These are phyloP conservation scores for Phytopythium montanum DNA, from an alignment of 352 stramenopile species.

Conservation along the genomic window DNA sequence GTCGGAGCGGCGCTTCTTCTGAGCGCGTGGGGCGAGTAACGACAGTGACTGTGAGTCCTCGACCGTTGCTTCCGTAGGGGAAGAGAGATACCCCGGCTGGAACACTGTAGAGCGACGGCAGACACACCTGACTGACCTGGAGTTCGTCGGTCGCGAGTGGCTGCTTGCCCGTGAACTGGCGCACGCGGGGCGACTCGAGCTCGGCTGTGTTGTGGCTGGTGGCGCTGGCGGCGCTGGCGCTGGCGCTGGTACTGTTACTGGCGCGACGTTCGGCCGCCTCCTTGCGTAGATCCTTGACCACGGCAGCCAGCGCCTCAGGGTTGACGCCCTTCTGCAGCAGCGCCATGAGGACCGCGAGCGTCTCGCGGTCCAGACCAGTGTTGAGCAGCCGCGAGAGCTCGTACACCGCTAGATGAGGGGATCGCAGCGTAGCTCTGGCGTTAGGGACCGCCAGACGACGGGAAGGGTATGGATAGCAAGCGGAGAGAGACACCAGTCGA, in stretches of 20 bases:
- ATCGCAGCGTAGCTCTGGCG: neutral
- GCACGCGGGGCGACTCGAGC: constrained; percentile 18
- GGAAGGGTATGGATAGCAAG: neutral
- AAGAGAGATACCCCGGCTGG: constrained; percentile 12
- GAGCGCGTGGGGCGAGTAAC: neutral
- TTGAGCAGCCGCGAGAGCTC: constrained; percentile 90
- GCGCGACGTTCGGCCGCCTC: constrained; percentile 29
- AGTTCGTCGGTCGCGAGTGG: constrained; percentile 41
- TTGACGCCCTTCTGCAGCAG: constrained; percentile 90
- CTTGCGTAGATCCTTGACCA: constrained; percentile 88
- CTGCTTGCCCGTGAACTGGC: constrained; percentile 50
- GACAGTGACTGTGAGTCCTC: too few relatives aligned
- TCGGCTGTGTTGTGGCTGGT: too few relatives aligned
- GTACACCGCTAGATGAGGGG: constrained; percentile 58
- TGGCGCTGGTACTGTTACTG: constrained; percentile 4
- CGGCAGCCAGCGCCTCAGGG: constrained; percentile 82
- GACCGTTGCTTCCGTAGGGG: too few relatives aligned
- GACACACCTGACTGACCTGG: constrained; percentile 72
- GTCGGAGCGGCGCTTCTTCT: constrained; percentile 64
- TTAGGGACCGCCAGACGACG: neutral
- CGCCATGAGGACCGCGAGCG: constrained; percentile 82
- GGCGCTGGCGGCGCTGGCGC: constrained; percentile 1
- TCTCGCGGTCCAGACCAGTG: constrained; percentile 88
- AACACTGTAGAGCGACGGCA: neutral
- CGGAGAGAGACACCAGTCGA: neutral